Conservation (phyloP, 441 rosid genomes). For the Erodium trifolium region DNA sequence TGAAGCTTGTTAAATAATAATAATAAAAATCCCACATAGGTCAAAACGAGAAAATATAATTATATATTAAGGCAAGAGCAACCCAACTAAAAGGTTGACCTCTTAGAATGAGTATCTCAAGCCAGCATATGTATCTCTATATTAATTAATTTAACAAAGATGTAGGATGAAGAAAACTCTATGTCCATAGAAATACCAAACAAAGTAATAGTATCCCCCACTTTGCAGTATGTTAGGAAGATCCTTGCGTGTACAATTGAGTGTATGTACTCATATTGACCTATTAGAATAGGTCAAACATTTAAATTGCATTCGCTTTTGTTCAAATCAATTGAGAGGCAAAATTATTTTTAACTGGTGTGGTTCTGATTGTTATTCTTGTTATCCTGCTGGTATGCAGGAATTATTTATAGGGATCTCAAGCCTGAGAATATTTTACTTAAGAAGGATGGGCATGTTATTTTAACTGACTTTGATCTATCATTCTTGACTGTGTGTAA, state of each 20-base stretch:
- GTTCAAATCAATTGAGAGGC: neutral
- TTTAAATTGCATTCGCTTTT: neutral
- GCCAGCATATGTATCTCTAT: neutral
- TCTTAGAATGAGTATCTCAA: neutral
- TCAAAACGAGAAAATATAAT: neutral
- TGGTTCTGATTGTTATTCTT: constrained; percentile 1
- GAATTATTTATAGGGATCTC: constrained; percentile 80
- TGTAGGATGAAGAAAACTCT: neutral
- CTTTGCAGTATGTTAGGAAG: neutral
- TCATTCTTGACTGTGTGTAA: constrained; percentile 71
- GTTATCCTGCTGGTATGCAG: constrained; percentile 25
- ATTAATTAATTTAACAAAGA: neutral
- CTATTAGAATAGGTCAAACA: neutral
- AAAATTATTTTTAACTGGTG: neutral
- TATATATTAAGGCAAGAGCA: neutral
- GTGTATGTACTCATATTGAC: neutral
- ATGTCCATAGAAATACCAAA: neutral
- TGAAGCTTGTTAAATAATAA: neutral
- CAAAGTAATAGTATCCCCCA: neutral
- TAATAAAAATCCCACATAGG: neutral
- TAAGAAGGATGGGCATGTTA: constrained; percentile 73
- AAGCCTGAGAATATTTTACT: constrained; percentile 93
- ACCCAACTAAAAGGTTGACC: no score
- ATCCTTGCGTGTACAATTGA: neutral
- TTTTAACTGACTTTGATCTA: constrained; percentile 85